Evolutionary conservation across 1,139 yeast genomes (phyloP), one percentile per base, ranked within the genome.

Genomic region (Kluyveromyces sp.): DNA sequence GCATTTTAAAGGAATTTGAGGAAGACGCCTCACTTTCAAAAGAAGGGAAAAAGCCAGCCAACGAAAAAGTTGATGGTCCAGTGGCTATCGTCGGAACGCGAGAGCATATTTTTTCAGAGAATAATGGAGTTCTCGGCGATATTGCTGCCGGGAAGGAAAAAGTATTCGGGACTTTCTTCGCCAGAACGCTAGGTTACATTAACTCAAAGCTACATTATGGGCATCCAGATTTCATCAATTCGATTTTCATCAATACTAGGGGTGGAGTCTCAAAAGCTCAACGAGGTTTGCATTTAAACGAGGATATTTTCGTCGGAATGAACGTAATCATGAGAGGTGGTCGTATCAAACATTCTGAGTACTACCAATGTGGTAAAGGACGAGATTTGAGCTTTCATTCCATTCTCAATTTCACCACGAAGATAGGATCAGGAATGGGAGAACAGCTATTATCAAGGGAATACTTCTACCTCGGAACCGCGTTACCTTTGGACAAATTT

Each of bases 401-500:
- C 26, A 79, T 80, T 65, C 74, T 80, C 70, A 80, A 80, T 66
- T 80, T 80, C 69, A 80, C 83, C 33, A 80, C 86, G 44, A 80
- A 80, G 67, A 80, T 80, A 71, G 86, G 87, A 66, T 85, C 86
- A 56, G 87, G 86, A 68, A 80, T 80, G 87, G 86, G 86, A 59
- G 87, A 80, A 63, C 87, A 80, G 63, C 77, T 80, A 80, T 72
- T 80, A 59, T 80, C 86, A 33, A 74, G 87, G 67, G 87, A 80
- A 64, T 80, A 80, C 63, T 80, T 77, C 65, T 80, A 80, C 63
- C 69, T 80, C 60, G 82, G 85, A 36, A 80, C 86, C 37, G 85
- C 80, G 60, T 69, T 80, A 52, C 84, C 85, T 26, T 69, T 80
- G 60, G 86, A 80, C 61, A 73, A 85, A 65, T 79, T 80, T 70